Conservation (phyloP, 2,329 filamentous ascomycete genomes). For the Fusarium brevicatenulatum region DNA sequence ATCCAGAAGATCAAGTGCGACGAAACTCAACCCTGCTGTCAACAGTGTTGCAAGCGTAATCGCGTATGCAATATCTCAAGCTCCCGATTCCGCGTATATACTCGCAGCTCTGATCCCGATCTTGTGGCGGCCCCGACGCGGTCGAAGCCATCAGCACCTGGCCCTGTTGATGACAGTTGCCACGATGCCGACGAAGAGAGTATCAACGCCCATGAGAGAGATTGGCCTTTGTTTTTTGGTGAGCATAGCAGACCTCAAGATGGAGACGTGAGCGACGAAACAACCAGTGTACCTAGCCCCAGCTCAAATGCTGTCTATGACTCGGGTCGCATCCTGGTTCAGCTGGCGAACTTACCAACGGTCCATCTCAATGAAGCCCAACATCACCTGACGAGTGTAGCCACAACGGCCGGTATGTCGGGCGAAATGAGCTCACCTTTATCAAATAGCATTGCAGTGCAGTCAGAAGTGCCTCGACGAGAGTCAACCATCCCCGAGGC, state of each 20-base stretch:
- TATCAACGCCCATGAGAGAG: not conserved
- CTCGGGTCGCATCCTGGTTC: not conserved
- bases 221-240: not conserved
- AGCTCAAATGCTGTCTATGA: not conserved
- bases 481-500: not conserved
- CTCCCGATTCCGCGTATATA: not conserved
- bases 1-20: not conserved
- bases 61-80: not conserved
- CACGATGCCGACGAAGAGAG: not conserved
- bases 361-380: not conserved
- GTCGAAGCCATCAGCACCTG: not conserved
- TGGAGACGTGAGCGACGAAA: not conserved
- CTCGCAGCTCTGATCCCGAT: not conserved
- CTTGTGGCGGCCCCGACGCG: rapidly evolving
- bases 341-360: not conserved
- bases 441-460: not conserved
- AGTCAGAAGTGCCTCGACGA: not conserved
- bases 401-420: not conserved
- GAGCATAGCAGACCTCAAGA: not conserved
- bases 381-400: not conserved
- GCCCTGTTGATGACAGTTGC: not conserved
- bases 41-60: not conserved
- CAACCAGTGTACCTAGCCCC: not conserved
- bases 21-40: not conserved
- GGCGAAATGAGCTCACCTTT: not conserved